Evolutionary conservation across 208 protist genomes (phyloP), one percentile per base, ranked within the genome.

Genomic region (Acanthamoeba sp.): DNA sequence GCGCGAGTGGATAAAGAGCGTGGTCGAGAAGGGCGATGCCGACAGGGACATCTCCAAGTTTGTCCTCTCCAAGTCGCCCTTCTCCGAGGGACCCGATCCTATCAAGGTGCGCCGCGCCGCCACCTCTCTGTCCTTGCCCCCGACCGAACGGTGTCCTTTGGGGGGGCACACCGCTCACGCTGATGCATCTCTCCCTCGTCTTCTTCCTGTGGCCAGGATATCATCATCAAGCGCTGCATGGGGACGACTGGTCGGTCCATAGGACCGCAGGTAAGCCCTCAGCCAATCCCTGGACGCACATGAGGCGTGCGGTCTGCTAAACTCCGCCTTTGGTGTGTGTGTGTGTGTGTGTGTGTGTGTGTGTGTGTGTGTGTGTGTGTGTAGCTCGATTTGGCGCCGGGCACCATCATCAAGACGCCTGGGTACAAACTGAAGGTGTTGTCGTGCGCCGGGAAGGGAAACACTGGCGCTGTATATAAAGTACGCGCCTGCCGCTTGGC

Each of bases 381-480:
- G 6, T 16, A 45, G 36, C 36, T 32, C 34, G 87, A 92, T 12
- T 50, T 92, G 62, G 40, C 32, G 38, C 55, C 48, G 0, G 87
- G 87, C 9, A 52, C 87, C 2, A 48, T 76, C 34, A 73, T 92
- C 57, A 66, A 73, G 62, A 92, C 87, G 14, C 14, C 20, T 20
- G 87, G 59, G 1, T 73, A 92, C 62, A 92, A 92, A 34, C 57
- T 92, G 32, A 92, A 92, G 38, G 38, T 92, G 9, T 20, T 92
- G 3, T 92, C 87, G 20, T 92, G 87, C n/a, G 87, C 55, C 7
- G 87, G 87, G 1, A 92, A 92, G 59, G 87, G 87, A 6, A 92
- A 92, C 87, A 92, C 87, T 36, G 87, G 87, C 87, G 87, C 87
- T 92, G 87, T 92, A 52, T 92, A 92, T 73, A 92, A 92, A 73